Evolutionary conservation across 306 rosid species (phyloP), one percentile per base, ranked within the genome.

Genomic region (Alnus glutinosa): DNA sequence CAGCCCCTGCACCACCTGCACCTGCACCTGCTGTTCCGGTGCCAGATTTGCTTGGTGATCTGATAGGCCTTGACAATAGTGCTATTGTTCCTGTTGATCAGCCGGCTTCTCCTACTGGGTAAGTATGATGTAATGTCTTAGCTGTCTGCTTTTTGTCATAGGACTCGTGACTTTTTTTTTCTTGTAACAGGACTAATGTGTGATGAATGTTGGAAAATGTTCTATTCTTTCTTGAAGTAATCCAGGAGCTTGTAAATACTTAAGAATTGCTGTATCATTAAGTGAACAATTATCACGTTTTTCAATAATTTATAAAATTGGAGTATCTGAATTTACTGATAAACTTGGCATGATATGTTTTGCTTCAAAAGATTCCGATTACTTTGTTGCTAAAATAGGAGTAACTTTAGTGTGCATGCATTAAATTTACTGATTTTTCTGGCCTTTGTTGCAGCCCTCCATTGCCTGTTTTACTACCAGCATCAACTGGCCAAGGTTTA

Each of bases 1-100:
- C 90, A 73, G 82, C 70, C 73, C 79, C 90, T 71, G 80, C 83
- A 74, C 81, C 89, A 28, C 75, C 87, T 64, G 73, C 96, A 70
- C 71, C 91, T 78, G 82, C 96, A 67, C 68, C 91, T 78, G 82
- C 83, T 79, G 89, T 92, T 71, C 85, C 92, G 46, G 97, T 91
- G 77, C 98, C 97, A 30, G 98, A 95, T 88, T 90, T 95, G 86
- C 98, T 95, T 76, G 97, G 98, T 71, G 98, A 93, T 85, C 88
- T 91, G 88, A 95, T 93, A 7, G 98, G 98, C 80, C 85, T 87
- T 82, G 98, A 95, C 82, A 89, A 88, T 70, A 92, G 79, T 85
- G 92, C 94, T 68, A 86, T 85, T 77, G 99, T 88, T 76, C 91
- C 94, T 71, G 77, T 84, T 74, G 99, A 95, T 81, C 85, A 91